phyloP scores from a whole-genome alignment of 148 eudicot genomes.

The Vaccinium myrtillus region DNA sequence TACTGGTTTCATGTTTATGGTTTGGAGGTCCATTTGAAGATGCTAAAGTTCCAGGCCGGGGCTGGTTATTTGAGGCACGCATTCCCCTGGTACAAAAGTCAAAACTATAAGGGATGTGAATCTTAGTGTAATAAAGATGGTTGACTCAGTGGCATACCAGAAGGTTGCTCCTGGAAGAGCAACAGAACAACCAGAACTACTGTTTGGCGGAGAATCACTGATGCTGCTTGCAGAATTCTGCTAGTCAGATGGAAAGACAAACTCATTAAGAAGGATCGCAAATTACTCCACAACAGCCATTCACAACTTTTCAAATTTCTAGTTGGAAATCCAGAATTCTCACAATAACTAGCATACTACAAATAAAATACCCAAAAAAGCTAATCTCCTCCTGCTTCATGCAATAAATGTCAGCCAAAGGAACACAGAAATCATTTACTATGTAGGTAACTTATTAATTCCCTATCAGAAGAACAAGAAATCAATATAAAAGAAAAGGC shows the following conservation, averaged over 20 bases:
- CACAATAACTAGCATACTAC: background rate
- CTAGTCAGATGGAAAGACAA: conserved; percentile 20
- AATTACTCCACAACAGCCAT: conserved; percentile 16
- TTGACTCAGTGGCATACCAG: conserved; percentile 43
- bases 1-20: conserved; percentile 43
- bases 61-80: conserved; percentile 51
- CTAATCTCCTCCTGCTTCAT: conserved; percentile 6
- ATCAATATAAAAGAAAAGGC: background rate
- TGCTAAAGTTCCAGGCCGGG: conserved; percentile 32
- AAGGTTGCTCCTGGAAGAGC: conserved; percentile 88
- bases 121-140: background rate
- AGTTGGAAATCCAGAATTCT: background rate
- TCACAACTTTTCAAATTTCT: background rate
- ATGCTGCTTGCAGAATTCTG: conserved; percentile 49
- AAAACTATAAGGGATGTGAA: conserved; percentile 7
- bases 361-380: background rate
- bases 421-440: background rate
- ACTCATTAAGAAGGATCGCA: conserved; percentile 7
- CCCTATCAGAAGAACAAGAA: background rate
- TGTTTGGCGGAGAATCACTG: conserved; percentile 64
- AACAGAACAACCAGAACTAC: conserved; percentile 69
- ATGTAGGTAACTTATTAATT: background rate
- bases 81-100: conserved; percentile 50
- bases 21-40: conserved; percentile 48
- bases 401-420: background rate